A percentile compares a stretch with the other conserved stretches of the same genome.
Conservation (phyloP, 495 filamentous ascomycete species). For the Neurospora africana region DNA sequence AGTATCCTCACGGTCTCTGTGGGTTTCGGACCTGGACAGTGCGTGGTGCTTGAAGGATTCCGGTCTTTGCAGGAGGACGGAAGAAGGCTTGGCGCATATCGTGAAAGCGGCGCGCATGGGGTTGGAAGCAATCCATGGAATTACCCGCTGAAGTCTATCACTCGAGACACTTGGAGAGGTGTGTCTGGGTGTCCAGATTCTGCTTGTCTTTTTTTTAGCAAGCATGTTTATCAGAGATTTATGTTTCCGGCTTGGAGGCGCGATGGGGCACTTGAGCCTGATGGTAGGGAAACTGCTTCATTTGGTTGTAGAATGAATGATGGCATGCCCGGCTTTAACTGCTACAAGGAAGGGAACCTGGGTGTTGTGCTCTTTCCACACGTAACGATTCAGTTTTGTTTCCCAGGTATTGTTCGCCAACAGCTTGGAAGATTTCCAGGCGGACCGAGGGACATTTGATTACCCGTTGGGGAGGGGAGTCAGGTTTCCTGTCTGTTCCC, state of each 20-base stretch:
- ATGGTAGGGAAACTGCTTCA: not conserved
- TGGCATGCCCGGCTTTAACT: not conserved
- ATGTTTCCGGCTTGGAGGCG: too few species aligned
- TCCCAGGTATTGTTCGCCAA: not conserved
- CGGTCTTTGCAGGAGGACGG: not conserved
- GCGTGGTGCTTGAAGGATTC: not conserved
- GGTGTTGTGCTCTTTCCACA: not conserved
- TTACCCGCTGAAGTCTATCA: not conserved
- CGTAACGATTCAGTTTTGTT: not conserved
- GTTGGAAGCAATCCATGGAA: not conserved
- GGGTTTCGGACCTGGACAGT: not conserved
- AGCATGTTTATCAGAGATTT: too few species aligned
- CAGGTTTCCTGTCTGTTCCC: too few species aligned
- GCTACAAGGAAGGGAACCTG: not conserved
- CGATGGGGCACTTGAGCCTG: not conserved
- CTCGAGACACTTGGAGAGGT: not conserved
- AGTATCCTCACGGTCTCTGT: not conserved
- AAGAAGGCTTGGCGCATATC: not conserved
- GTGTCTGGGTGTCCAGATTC: too few species aligned
- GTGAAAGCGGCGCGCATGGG: not conserved
- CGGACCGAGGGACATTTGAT: too few species aligned
- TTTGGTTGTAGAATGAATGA: not conserved
- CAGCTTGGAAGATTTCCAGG: not conserved
- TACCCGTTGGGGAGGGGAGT: too few species aligned
- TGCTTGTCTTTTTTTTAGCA: too few species aligned